Percentiles rank a stretch among this genome's conserved stretches.
phyloP scores from a whole-genome alignment of 306 rosid genomes.

The Dryas octopetala region DNA sequence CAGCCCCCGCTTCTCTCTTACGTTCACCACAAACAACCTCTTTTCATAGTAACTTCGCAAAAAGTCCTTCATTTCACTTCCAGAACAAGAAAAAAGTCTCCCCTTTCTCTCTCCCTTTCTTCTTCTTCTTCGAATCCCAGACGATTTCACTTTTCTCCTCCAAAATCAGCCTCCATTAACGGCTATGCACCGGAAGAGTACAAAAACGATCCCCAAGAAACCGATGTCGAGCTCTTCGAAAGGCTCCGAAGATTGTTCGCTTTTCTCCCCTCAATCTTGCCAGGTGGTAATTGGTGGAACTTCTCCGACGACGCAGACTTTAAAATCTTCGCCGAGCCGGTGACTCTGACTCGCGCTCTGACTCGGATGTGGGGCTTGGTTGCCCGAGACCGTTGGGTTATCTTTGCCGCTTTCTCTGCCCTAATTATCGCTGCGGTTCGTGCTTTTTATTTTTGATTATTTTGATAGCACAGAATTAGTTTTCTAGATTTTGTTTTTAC shows the following conservation, averaged over 20 bases:
- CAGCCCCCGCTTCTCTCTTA: slow-evolving; percentile 35
- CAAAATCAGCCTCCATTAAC: slow-evolving; percentile 58
- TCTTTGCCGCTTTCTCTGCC: slow-evolving; percentile 72
- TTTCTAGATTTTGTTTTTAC: neutral
- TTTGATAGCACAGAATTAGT: slow-evolving; percentile 5
- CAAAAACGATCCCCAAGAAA: slow-evolving; percentile 12
- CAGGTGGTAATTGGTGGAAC: slow-evolving; percentile 89
- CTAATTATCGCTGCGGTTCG: slow-evolving; percentile 76
- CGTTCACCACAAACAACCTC: slow-evolving; percentile 25
- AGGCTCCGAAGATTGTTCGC: slow-evolving; percentile 36
- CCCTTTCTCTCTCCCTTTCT: slow-evolving; percentile 15
- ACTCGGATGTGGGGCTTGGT: slow-evolving; percentile 82
- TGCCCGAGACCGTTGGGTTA: slow-evolving; percentile 76
- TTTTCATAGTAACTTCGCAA: neutral
- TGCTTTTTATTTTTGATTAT: neutral
- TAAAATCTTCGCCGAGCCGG: slow-evolving; percentile 54
- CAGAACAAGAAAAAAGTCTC: slow-evolving; percentile 5
- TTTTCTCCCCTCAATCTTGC: slow-evolving; percentile 48
- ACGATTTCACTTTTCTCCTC: slow-evolving; percentile 25
- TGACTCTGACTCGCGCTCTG: slow-evolving; percentile 73
- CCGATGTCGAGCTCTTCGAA: slow-evolving; percentile 30
- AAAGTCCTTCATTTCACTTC: slow-evolving; percentile 26
- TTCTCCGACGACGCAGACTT: slow-evolving; percentile 53
- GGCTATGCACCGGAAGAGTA: slow-evolving; percentile 49
- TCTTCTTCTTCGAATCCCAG: slow-evolving; percentile 14